These are phyloP conservation scores for Blastomyces parvus DNA, from an alignment of 2,329 filamentous ascomycete species.

Conservation along the genomic window DNA sequence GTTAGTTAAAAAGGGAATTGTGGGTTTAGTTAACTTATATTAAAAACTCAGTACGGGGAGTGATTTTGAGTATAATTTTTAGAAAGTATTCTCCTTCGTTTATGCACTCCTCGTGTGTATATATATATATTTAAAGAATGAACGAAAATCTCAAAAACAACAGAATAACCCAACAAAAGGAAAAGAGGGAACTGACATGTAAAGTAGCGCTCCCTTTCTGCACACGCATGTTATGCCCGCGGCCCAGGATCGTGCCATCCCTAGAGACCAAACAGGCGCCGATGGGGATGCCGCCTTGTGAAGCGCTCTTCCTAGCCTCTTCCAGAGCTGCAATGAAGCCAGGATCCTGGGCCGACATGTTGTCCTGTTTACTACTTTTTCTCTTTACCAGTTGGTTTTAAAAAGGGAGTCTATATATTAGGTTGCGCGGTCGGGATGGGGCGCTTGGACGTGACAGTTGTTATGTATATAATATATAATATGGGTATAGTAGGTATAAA, in stretches of 20 bases:
- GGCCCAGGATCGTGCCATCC: conserved; percentile 60
- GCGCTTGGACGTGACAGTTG: too few relatives aligned
- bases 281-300: conserved; percentile 51
- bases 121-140: too few relatives aligned
- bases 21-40: too few relatives aligned
- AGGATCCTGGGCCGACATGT: conserved; percentile 28
- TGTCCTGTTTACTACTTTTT: background rate
- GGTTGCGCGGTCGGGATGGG: too few relatives aligned
- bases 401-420: too few relatives aligned
- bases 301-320: conserved; percentile 46
- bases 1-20: background rate
- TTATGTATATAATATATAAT: too few relatives aligned
- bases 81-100: too few relatives aligned
- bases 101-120: too few relatives aligned
- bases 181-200: conserved; percentile 48
- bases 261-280: conserved; percentile 56
- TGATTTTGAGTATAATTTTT: too few relatives aligned
- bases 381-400: background rate
- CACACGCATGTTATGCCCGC: conserved; percentile 51
- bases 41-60: too few relatives aligned
- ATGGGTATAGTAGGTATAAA: too few relatives aligned
- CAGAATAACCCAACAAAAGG: background rate
- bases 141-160: background rate
- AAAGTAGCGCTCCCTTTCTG: conserved; percentile 52
- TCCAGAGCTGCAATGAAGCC: conserved; percentile 51